These are phyloP conservation scores for Lithospermum erythrorhizon DNA, from an alignment of 257 asterid species.

Conservation along the genomic window DNA sequence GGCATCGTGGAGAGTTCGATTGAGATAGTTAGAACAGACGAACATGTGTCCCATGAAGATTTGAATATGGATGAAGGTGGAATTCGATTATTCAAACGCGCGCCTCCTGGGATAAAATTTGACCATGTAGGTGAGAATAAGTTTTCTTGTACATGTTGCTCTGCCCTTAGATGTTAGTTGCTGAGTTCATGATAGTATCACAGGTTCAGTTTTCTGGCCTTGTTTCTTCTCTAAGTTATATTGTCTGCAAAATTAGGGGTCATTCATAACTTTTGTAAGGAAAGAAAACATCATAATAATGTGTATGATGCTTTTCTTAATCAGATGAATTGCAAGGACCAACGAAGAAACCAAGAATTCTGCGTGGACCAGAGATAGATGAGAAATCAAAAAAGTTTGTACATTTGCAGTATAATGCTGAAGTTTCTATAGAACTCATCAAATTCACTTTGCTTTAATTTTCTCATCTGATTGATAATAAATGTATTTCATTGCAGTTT, in stretches of 20 bases:
- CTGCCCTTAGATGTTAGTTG: too few species aligned
- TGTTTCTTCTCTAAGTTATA: too few species aligned
- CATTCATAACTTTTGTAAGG: not conserved
- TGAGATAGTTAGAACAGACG: constrained; percentile 34
- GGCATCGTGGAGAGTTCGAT: constrained; percentile 47
- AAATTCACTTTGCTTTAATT: not conserved
- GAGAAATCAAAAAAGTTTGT: constrained; percentile 61
- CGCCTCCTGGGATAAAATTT: constrained; percentile 66
- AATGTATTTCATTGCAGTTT: constrained; percentile 30
- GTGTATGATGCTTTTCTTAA: not conserved
- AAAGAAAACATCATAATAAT: too few species aligned
- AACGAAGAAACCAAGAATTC: constrained; percentile 51
- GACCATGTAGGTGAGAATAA: constrained; percentile 38
- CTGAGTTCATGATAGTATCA: too few species aligned
- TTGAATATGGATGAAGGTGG: constrained; percentile 37
- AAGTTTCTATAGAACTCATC: not conserved
- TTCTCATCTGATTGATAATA: not conserved
- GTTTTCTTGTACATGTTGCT: not conserved
- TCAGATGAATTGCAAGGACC: constrained; percentile 55
- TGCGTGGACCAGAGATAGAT: constrained; percentile 51
- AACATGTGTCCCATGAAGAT: constrained; percentile 22
- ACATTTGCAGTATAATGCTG: not conserved
- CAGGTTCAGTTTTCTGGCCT: too few species aligned
- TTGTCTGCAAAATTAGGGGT: too few species aligned
- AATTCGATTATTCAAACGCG: constrained; percentile 61